Base-by-base conservation (phyloP, 2,329 filamentous ascomycete species). In the Aspergillus uvarum region DNA sequence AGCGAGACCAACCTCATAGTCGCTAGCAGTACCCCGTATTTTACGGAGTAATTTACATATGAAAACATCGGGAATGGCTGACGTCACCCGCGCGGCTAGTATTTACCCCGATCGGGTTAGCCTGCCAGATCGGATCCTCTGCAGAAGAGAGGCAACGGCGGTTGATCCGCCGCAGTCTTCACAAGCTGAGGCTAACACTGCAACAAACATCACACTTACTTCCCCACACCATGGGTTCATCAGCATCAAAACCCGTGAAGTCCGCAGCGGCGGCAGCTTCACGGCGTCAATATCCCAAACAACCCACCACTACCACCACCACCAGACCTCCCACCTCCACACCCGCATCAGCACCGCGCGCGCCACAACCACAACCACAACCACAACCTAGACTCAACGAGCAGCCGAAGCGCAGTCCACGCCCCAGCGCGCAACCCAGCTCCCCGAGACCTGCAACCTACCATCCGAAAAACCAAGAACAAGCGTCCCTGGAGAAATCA, bases 281-380 rank as follows among this genome's bases (percentile, higher is more conserved):
- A n/a, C 72, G 74, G 26, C 81, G 85, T 56, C 82, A 85, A 75
- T 87, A 86, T 64, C 85, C 84, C 2, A 80, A 80, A 58, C 76
- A 81, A 48, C 69, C 80, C 55, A 44, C 56, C 32, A 55, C 21
- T 22, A 22, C 21, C 68, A 21, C 74, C 35, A 63, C 73, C 32
- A 65, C 77, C 72, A 62, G 79, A 73, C 48, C 71, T 73, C 62
- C 70, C 73, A 16, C 2, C 16, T n/a, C 76, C 73, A 64, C 60
- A 44, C 55, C 59, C 24, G 26, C 58, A 53, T 21, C 70, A 61
- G 71, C 50, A 65, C 70, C 54, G 69, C 68, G 59, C 63, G 71
- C 58, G 57, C 68, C 53, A 60, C 68, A 55, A 65, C 68, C 44
- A 78, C 79, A 53, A 75, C 69, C 61, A 54, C n/a, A 29, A 29